phyloP scores from a whole-genome alignment of 2,329 filamentous ascomycete genomes.

The Colletotrichum noveboracense region DNA sequence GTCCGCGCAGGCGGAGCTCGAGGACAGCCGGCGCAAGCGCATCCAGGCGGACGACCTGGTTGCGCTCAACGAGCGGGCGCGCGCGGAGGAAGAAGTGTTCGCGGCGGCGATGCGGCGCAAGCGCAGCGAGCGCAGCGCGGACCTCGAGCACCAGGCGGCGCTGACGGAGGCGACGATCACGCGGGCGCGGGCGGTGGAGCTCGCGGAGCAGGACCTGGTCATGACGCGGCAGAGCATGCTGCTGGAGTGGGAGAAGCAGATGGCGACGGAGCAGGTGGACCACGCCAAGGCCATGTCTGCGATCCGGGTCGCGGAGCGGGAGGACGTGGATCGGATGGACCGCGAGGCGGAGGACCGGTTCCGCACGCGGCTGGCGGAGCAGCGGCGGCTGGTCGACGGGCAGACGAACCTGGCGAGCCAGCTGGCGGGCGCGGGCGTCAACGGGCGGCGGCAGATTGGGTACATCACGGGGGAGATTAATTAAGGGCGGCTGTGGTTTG shows the following conservation, averaged over 20 bases:
- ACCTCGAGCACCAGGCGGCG: constrained; percentile 51
- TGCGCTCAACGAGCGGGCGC: constrained; percentile 48
- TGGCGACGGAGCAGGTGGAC: constrained; percentile 50
- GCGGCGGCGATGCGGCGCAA: constrained; percentile 39
- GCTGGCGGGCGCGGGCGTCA: constrained; percentile 34
- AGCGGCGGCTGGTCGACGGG: constrained; percentile 55
- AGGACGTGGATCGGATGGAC: constrained; percentile 56
- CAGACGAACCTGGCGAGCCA: constrained; percentile 43
- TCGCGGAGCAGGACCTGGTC: constrained; percentile 52
- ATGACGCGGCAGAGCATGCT: constrained; percentile 46
- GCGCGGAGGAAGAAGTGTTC: constrained; percentile 51
- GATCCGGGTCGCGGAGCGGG: constrained; percentile 54
- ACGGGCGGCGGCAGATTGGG: constrained; percentile 58
- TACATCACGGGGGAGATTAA: constrained; percentile 59
- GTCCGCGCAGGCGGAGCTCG: constrained; percentile 52
- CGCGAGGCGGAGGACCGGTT: constrained; percentile 49
- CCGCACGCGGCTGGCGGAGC: constrained; percentile 51
- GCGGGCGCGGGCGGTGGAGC: constrained; percentile 49
- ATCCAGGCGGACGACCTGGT: constrained; percentile 50
- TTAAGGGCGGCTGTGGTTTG: constrained; percentile 24
- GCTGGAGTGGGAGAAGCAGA: constrained; percentile 53
- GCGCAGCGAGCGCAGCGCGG: constrained; percentile 37
- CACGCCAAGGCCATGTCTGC: constrained; percentile 56
- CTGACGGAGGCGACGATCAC: constrained; percentile 51
- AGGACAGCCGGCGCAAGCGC: constrained; percentile 54